Conservation (phyloP, 306 rosid genomes). For the Dalbergia cultrata region DNA sequence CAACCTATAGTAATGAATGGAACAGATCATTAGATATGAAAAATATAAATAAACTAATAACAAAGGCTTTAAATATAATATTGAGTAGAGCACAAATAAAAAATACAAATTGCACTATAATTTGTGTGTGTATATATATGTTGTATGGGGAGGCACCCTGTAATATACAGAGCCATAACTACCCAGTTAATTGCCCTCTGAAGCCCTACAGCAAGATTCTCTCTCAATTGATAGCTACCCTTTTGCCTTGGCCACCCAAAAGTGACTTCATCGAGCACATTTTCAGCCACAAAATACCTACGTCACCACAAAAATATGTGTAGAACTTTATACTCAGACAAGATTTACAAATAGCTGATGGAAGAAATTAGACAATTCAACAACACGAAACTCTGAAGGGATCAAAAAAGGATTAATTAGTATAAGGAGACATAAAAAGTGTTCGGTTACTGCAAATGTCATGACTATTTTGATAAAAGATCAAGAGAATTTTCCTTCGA, state of each 20-base stretch:
- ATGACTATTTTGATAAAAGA: constrained; percentile 17
- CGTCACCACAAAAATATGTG: constrained; percentile 39
- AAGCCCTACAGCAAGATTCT: constrained; percentile 78
- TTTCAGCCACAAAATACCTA: constrained; percentile 93
- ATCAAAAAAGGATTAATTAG: constrained; percentile 7
- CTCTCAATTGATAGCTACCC: constrained; percentile 70
- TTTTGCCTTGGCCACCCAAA: constrained; percentile 97
- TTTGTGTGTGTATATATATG: neutral
- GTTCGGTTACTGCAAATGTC: neutral
- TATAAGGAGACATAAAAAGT: constrained; percentile 20
- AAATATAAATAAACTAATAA: constrained; percentile 12
- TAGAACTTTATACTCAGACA: constrained; percentile 19
- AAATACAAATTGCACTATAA: constrained; percentile 32
- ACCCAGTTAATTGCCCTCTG: constrained; percentile 97
- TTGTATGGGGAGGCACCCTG: constrained; percentile 27
- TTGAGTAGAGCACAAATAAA: constrained; percentile 30
- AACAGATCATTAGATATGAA: constrained; percentile 10
- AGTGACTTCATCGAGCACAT: constrained; percentile 90
- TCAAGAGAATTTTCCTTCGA: constrained; percentile 3
- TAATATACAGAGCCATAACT: constrained; percentile 42
- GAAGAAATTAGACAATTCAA: constrained; percentile 32
- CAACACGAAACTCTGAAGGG: neutral
- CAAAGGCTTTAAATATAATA: constrained; percentile 7
- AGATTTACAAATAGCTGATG: constrained; percentile 32
- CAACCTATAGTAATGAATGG: constrained; percentile 67